These are phyloP conservation scores for Senna tora DNA, from an alignment of 306 rosid species.

Conservation along the genomic window DNA sequence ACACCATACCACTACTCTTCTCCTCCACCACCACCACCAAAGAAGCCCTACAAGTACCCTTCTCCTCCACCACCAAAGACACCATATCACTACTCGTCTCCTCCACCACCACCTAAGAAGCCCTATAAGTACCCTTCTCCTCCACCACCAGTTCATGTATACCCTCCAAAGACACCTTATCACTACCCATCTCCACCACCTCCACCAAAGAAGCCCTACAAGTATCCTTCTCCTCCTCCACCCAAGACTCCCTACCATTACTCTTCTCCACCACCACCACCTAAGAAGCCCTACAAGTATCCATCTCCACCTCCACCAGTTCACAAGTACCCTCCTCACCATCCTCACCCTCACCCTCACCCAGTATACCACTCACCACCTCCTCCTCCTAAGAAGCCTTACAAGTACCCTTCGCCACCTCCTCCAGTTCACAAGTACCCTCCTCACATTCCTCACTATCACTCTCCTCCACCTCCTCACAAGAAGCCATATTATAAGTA, in stretches of 20 bases:
- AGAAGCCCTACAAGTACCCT: neutral
- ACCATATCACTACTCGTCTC: conserved; percentile 49
- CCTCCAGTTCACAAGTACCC: conserved; percentile 4
- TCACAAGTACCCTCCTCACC: neutral
- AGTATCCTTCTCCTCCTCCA: conserved; percentile 17
- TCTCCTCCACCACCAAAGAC: conserved; percentile 20
- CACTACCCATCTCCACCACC: conserved; percentile 29
- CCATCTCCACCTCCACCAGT: conserved; percentile 24
- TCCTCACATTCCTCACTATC: conserved; percentile 11
- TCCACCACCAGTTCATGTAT: conserved; percentile 19
- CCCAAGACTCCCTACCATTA: conserved; percentile 3
- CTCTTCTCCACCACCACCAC: neutral
- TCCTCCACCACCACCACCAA: conserved; percentile 27
- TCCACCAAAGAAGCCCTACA: neutral
- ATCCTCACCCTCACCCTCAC: neutral
- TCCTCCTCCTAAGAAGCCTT: neutral
- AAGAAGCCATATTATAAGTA: conserved; percentile 3
- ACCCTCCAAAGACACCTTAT: neutral
- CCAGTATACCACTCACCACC: neutral
- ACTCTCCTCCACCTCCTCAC: conserved; percentile 2
- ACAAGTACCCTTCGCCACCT: conserved; percentile 40
- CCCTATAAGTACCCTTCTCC: conserved; percentile 36
- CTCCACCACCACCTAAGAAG: conserved; percentile 39
- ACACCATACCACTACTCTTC: neutral
- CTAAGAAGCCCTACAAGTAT: neutral